Base-by-base conservation (phyloP, 495 filamentous ascomycete genomes). In the Xylaria curta region DNA sequence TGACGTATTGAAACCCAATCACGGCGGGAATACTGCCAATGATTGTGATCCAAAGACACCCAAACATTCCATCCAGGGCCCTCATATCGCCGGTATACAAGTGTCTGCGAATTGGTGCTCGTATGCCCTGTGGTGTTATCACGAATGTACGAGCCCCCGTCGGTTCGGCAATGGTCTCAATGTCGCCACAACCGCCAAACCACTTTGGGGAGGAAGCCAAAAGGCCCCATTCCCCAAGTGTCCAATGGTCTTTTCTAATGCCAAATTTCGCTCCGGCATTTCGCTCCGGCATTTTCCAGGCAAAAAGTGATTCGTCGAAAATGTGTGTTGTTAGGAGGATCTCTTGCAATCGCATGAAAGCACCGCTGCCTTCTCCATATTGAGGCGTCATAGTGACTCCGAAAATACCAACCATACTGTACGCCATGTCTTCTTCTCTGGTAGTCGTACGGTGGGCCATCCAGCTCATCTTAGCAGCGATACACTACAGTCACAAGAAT, bases 351-450 rank as follows among this genome's bases (percentile, higher is more conserved):
- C 62, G 62, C 42, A 49, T 33, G n/a, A 65, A 65, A 0, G 62
- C 62, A 21, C 62, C 26, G 1, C n/a, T 24, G 24, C 62, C 62
- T 65, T 68, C 65, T 40, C 65, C 65, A n/a, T 68, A 68, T 40
- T 47, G n/a, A 4, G 13, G 75, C 73, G 78, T 70, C 67, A 79
- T 71, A 49, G 71, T 58, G 28, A 78, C 63, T 49, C 71, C 72
- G 66, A 79, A 79, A 33, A 79, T 76, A n/a, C 78, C 77, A 15
- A 79, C n/a, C n/a, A 78, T 56, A 47, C 72, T 75, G 46, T 79
- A 79, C 24, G 78, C 78, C 42, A 66, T 68, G 65, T 79, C 78
- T 66, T 79, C 77, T 9, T 66, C 28, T 19, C 66, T 64, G 28
- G 75, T 64, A 8, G 76, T 78, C 15, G 15, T 54, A 38, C 75